Conservation (phyloP, 495 filamentous ascomycete genomes). For the Paragyromitra xinjiangensis region DNA sequence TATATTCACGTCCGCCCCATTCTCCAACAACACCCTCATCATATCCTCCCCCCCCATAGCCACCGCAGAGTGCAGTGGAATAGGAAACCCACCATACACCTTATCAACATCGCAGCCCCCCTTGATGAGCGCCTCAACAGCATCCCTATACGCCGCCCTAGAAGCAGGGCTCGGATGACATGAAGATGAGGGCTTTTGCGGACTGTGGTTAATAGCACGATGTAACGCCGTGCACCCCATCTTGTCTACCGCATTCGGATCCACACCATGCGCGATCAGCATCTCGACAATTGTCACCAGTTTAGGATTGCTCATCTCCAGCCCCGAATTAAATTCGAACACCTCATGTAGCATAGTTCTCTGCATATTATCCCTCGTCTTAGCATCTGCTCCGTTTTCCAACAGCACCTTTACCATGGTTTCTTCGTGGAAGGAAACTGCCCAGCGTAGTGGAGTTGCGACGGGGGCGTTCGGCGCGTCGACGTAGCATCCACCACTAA, state of each 20-base stretch:
- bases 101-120: neutral
- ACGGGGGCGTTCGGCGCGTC: neutral
- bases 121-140: neutral
- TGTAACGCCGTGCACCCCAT: too few species aligned
- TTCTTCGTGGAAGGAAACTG: neutral
- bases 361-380: neutral
- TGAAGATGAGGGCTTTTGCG: too few species aligned
- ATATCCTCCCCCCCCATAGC: neutral
- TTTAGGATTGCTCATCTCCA: neutral
- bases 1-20: neutral
- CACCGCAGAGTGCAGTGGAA: neutral
- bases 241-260: too few species aligned
- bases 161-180: too few species aligned
- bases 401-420: neutral
- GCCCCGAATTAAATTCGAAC: neutral
- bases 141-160: too few species aligned
- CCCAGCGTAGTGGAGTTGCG: neutral
- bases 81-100: neutral
- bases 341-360: neutral
- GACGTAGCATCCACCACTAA: neutral
- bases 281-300: too few species aligned
- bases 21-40: neutral
- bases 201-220: too few species aligned
- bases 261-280: too few species aligned
- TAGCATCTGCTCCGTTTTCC: neutral